These are phyloP conservation scores for Phytophthora uliginosa DNA, from an alignment of 352 stramenopile genomes.

Conservation along the genomic window DNA sequence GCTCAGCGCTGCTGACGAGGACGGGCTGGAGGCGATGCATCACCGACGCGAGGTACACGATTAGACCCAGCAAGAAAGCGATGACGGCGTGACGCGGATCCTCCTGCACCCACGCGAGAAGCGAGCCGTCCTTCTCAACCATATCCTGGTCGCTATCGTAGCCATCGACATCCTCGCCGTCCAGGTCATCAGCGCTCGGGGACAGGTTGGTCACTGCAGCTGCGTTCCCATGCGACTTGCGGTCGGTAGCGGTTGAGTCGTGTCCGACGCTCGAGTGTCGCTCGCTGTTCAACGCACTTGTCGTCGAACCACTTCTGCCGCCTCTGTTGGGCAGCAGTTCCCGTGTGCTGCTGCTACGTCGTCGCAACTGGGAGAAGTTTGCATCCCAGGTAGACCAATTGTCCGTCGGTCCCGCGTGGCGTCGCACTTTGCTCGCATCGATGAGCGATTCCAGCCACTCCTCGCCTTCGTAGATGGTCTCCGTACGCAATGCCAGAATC, in stretches of 20 bases:
- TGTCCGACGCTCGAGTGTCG: conserved; percentile 27
- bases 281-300: conserved; percentile 28
- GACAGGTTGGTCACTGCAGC: not conserved
- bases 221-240: conserved; percentile 9
- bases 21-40: conserved; percentile 34
- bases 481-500: conserved; percentile 72
- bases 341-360: conserved; percentile 42
- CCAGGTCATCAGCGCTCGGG: conserved; percentile 23
- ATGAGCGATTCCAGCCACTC: conserved; percentile 86
- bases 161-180: conserved; percentile 32
- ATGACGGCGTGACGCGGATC: conserved; percentile 79
- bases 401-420: conserved; percentile 25
- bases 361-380: conserved; percentile 46
- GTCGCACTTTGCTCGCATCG: conserved; percentile 69
- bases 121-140: conserved; percentile 70
- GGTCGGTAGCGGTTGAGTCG: conserved; percentile 3
- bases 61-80: conserved; percentile 54
- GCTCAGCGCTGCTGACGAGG: conserved; percentile 5
- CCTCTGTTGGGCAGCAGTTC: conserved; percentile 25
- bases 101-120: conserved; percentile 75
- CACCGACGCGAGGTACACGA: conserved; percentile 70
- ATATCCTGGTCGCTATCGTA: conserved; percentile 35
- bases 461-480: conserved; percentile 85
- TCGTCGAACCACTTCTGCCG: conserved; percentile 27
- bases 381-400: conserved; percentile 46